A percentile compares a stretch with the other conserved stretches of the same genome.
Evolutionary conservation across 441 rosid species (phyloP).

Genomic region (Biscutella laevigata): DNA sequence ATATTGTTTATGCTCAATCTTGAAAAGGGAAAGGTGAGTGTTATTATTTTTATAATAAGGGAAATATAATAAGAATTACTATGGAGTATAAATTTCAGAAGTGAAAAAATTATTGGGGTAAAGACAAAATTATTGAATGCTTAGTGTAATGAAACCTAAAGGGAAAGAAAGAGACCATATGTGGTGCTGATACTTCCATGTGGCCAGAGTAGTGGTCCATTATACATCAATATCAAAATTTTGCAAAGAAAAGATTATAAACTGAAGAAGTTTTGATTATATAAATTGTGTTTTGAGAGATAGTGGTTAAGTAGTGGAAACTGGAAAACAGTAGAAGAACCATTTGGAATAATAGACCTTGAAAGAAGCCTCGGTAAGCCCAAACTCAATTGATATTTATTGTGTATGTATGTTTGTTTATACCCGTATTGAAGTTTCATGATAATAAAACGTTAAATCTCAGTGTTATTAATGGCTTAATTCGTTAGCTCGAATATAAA

Average conservation of each 20-base stretch:
- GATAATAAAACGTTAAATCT: no score
- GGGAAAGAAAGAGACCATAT: conserved; percentile 13
- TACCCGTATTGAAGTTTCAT: no score
- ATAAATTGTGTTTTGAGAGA: conserved; percentile 4
- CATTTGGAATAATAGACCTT: not conserved
- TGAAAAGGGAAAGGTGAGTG: conserved; percentile 12
- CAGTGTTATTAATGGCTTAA: no score
- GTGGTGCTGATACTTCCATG: conserved; percentile 24
- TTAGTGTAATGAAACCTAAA: conserved; percentile 17
- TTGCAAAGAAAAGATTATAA: not conserved
- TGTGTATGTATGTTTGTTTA: no score
- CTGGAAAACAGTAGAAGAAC: no score
- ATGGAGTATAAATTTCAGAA: not conserved
- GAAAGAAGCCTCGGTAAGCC: conserved; percentile 23
- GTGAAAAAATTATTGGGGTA: conserved; percentile 8
- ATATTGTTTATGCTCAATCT: no score
- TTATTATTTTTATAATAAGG: conserved; percentile 4
- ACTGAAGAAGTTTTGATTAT: not conserved
- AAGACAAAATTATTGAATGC: conserved; percentile 25
- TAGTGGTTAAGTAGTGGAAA: conserved; percentile 28
- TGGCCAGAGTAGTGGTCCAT: conserved; percentile 27
- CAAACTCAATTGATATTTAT: no score
- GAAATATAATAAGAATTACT: not conserved
- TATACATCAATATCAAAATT: not conserved
- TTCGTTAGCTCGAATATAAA: no score